Conservation (phyloP, 139 green algal species). For the Chlamydomonas incerta region DNA sequence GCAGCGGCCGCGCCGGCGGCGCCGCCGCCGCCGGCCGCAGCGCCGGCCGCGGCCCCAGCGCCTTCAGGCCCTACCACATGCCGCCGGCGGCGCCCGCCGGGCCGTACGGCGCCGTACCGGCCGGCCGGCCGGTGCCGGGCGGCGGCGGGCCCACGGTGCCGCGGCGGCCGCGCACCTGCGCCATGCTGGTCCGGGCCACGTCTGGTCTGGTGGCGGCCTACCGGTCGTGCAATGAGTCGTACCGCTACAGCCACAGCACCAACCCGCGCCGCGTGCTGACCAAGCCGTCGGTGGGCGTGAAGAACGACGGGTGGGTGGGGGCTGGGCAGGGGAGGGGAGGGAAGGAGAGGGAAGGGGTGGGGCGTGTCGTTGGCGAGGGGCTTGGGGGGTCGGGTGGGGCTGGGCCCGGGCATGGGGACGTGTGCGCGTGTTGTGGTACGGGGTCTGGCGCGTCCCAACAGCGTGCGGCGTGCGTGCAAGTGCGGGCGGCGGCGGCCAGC, state of each 20-base stretch:
- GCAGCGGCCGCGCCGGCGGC: neutral
- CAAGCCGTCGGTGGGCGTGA: constrained; percentile 68
- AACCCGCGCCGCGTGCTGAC: constrained; percentile 77
- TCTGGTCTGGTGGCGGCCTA: constrained; percentile 20
- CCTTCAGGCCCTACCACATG: constrained; percentile 30
- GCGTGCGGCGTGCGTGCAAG: too few species aligned
- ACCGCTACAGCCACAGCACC: constrained; percentile 50
- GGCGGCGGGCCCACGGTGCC: too few species aligned
- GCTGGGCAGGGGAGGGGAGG: too few species aligned
- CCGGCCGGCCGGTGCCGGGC: neutral
- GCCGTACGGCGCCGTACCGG: neutral
- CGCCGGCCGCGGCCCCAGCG: neutral
- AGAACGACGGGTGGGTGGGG: constrained; percentile 70
- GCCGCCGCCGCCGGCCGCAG: neutral
- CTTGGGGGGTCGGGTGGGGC: too few species aligned
- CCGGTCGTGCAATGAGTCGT: constrained; percentile 23
- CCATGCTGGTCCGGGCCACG: constrained; percentile 21
- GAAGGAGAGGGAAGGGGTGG: too few species aligned
- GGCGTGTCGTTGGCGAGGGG: too few species aligned
- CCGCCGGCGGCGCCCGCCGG: neutral
- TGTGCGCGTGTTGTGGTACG: too few species aligned
- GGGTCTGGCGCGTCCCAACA: too few species aligned
- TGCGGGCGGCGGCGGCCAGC: too few species aligned
- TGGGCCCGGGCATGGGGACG: too few species aligned
- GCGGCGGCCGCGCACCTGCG: constrained; percentile 6